phyloP scores from a whole-genome alignment of 1,284 basidiomycete species.

The Ustanciosporium gigantosporum region DNA sequence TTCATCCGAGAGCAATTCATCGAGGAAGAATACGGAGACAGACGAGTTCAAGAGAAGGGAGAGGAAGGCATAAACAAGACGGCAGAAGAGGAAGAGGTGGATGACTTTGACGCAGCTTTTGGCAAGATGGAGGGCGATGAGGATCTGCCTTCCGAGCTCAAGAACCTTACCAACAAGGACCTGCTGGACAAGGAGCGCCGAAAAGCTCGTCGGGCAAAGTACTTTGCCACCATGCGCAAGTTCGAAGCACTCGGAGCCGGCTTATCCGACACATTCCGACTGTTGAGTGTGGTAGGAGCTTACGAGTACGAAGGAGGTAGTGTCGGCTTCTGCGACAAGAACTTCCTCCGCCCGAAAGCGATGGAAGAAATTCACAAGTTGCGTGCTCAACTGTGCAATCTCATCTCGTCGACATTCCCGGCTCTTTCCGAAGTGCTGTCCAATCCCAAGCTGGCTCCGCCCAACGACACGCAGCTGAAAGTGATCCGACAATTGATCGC shows the following conservation, averaged over 20 bases:
- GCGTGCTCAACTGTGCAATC: constrained; percentile 71
- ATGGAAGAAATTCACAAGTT: constrained; percentile 99
- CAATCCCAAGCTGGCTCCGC: constrained; percentile 43
- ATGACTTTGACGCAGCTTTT: constrained; percentile 63
- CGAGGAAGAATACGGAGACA: constrained; percentile 61
- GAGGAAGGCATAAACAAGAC: too few species aligned
- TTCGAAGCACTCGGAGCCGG: constrained; percentile 80
- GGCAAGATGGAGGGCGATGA: constrained; percentile 64
- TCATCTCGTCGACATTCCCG: constrained; percentile 39
- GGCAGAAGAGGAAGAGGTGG: constrained; percentile 67
- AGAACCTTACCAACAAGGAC: constrained; percentile 64
- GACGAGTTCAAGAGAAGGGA: constrained; percentile 39
- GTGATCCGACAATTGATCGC: constrained; percentile 84
- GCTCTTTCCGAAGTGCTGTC: constrained; percentile 10
- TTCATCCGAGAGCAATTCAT: constrained; percentile 82
- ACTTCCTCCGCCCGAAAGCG: constrained; percentile 91
- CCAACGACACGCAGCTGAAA: constrained; percentile 71
- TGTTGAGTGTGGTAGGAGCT: constrained; percentile 89
- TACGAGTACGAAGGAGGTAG: constrained; percentile 88
- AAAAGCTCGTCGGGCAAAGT: constrained; percentile 71
- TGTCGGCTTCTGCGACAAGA: constrained; percentile 76
- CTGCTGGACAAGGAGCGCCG: constrained; percentile 69
- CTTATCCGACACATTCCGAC: constrained; percentile 85
- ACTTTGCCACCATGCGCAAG: constrained; percentile 64
- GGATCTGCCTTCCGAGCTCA: constrained; percentile 63